Evolutionary conservation across 2,329 filamentous ascomycete species (phyloP).

Genomic region (Dactylonectria macrodidyma): DNA sequence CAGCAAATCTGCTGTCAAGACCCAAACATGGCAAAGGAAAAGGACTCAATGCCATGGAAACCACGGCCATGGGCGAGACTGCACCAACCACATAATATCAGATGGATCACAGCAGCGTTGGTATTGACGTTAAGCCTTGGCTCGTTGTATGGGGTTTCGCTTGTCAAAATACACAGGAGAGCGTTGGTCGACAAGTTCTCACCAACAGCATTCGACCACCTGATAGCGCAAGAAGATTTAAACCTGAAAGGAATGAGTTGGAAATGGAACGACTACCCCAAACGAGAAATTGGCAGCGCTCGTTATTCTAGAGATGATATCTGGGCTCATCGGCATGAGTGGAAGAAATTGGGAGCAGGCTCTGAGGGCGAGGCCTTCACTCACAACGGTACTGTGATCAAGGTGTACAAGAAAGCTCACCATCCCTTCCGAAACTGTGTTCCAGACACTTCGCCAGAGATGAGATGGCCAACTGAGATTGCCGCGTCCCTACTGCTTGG

Average conservation of each 20-base stretch:
- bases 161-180: conserved; percentile 19
- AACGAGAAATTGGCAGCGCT: background rate
- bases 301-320: conserved; percentile 35
- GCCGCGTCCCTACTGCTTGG: conserved; percentile 49
- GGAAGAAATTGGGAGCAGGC: conserved; percentile 48
- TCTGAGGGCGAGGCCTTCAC: conserved; percentile 51
- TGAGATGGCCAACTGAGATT: conserved; percentile 53
- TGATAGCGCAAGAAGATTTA: conserved; percentile 20
- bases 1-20: background rate
- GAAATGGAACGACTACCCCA: conserved; percentile 25
- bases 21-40: conserved; percentile 18
- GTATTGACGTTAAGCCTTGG: conserved; percentile 26
- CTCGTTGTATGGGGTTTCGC: conserved; percentile 25
- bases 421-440: conserved; percentile 53
- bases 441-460: conserved; percentile 12
- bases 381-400: conserved; percentile 49
- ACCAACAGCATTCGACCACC: conserved; percentile 35
- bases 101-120: conserved; percentile 9
- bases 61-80: conserved; percentile 20
- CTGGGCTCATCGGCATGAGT: conserved; percentile 41
- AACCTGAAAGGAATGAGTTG: conserved; percentile 27
- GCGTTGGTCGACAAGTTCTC: conserved; percentile 42
- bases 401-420: conserved; percentile 45
- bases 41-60: conserved; percentile 13
- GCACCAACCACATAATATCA: conserved; percentile 15